Conservation (phyloP, 139 green algal genomes). For the Chlamydomonas eustigma region DNA sequence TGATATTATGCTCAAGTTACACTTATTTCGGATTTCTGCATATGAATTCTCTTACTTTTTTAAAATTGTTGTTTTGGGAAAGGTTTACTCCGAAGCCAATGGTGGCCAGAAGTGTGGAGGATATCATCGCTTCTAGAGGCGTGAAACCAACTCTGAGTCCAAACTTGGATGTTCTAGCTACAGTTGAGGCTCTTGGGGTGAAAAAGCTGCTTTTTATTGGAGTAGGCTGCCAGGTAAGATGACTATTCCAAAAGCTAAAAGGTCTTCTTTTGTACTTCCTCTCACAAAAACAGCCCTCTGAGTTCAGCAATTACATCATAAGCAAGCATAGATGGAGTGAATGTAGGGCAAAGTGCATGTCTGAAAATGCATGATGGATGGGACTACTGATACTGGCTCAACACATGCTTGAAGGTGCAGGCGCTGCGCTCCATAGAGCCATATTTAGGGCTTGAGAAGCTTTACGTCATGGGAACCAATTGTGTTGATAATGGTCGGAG, state of each 20-base stretch:
- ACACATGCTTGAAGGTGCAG: slow-evolving; percentile 70
- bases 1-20: too few relatives aligned
- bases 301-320: too few relatives aligned
- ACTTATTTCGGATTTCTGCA: too few relatives aligned
- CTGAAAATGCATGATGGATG: too few relatives aligned
- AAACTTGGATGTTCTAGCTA: slow-evolving; percentile 86
- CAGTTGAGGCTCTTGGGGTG: slow-evolving; percentile 80
- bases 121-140: slow-evolving; percentile 82
- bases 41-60: too few relatives aligned
- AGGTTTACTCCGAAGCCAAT: slow-evolving; percentile 79
- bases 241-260: too few relatives aligned
- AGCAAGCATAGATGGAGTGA: too few relatives aligned
- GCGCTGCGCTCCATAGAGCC: slow-evolving; percentile 85
- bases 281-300: too few relatives aligned
- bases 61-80: too few relatives aligned
- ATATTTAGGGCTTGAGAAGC: slow-evolving; percentile 82
- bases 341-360: too few relatives aligned
- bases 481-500: slow-evolving; percentile 86
- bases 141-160: slow-evolving; percentile 92
- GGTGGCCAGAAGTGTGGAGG: slow-evolving; percentile 72
- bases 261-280: too few relatives aligned
- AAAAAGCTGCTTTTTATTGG: slow-evolving; percentile 91
- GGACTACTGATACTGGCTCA: too few relatives aligned
- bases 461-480: slow-evolving; percentile 95
- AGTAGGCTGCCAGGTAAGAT: slow-evolving; percentile 81